These are phyloP conservation scores for Citrullus amarus DNA, from an alignment of 306 rosid species.

Conservation along the genomic window DNA sequence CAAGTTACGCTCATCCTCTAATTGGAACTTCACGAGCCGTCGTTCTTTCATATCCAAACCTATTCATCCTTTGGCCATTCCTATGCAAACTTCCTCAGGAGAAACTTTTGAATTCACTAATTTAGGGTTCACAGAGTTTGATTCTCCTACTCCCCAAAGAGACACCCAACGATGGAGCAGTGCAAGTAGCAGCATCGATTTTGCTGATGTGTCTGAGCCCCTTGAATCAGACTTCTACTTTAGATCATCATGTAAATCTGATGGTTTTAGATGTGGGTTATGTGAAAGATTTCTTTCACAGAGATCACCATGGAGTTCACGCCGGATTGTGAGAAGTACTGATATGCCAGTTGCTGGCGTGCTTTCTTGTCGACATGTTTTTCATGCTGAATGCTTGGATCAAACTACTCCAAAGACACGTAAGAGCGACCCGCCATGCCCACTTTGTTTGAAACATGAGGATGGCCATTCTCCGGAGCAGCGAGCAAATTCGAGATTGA, in stretches of 20 bases:
- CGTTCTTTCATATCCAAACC: slow-evolving; percentile 80
- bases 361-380: slow-evolving; percentile 68
- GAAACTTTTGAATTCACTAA: slow-evolving; percentile 37
- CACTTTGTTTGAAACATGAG: slow-evolving; percentile 40
- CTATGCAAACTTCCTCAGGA: slow-evolving; percentile 31
- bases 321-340: slow-evolving; percentile 72
- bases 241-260: slow-evolving; percentile 21
- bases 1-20: slow-evolving; percentile 42
- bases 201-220: slow-evolving; percentile 56
- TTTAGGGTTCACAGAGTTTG: slow-evolving; percentile 38
- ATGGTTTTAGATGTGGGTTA: slow-evolving; percentile 54
- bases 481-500: slow-evolving; percentile 26
- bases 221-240: slow-evolving; percentile 47
- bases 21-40: slow-evolving; percentile 37
- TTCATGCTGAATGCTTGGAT: slow-evolving; percentile 86
- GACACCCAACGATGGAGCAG: slow-evolving; percentile 61
- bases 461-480: slow-evolving; percentile 47
- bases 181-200: slow-evolving; percentile 69
- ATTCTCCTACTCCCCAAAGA: slow-evolving; percentile 39
- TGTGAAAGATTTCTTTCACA: slow-evolving; percentile 70
- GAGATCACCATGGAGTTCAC: slow-evolving; percentile 81
- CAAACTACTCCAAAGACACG: slow-evolving; percentile 54
- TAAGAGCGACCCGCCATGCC: slow-evolving; percentile 73
- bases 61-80: slow-evolving; percentile 57
- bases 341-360: slow-evolving; percentile 83